Percentiles rank a stretch among this genome's conserved stretches.
These are phyloP conservation scores for Penicillium sp. DNA, from an alignment of 2,329 filamentous ascomycete species.

Conservation along the genomic window DNA sequence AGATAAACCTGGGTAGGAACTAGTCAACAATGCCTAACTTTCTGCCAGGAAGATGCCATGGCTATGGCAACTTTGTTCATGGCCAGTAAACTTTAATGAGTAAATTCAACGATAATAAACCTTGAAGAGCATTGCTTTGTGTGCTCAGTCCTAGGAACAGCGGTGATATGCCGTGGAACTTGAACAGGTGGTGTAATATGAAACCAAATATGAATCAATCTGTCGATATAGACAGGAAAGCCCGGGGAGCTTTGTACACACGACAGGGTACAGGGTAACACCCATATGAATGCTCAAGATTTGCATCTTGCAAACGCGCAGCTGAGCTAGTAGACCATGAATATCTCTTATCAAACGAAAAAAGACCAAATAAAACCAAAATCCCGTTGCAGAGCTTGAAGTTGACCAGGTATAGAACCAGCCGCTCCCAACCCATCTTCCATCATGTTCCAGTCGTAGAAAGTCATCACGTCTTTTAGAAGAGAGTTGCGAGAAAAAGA, in stretches of 20 bases:
- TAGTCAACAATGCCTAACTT: neutral
- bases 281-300: neutral
- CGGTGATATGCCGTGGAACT: neutral
- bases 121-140: neutral
- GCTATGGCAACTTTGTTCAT: neutral
- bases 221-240: neutral
- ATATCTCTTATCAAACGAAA: neutral
- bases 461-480: conserved; percentile 15
- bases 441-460: conserved; percentile 1
- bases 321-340: neutral
- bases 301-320: neutral
- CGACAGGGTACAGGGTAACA: neutral
- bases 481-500: neutral
- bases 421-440: neutral
- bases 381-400: neutral
- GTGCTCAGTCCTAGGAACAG: neutral
- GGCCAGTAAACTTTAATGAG: neutral
- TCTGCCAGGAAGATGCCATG: neutral
- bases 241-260: neutral
- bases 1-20: neutral
- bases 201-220: neutral
- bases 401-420: neutral
- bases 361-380: neutral
- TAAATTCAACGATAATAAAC: neutral
- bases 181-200: neutral